Evolutionary conservation across 768 basidiomycete genomes (phyloP), one percentile per base, ranked within the genome.

Genomic region (Clitopilus passeckerianus): DNA sequence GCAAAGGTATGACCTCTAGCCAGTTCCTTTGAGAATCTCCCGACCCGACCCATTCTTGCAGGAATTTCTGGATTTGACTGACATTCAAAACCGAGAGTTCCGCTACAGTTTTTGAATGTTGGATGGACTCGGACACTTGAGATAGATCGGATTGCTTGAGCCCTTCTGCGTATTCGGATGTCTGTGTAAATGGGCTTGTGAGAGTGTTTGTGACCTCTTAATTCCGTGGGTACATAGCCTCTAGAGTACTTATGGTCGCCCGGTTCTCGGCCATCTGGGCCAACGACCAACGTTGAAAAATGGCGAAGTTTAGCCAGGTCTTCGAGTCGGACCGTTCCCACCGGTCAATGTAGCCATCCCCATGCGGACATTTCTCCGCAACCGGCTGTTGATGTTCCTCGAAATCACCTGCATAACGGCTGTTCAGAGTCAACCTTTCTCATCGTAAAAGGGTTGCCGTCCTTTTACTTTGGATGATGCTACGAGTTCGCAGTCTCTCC

Each of bases 1-100:
- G 83, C 85, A 61, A 87, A 89, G 82, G 90, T 87, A 50, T 5
- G n/a, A 5, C 37, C 3, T 41, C 5, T 62, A 12, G 10, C 37
- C 37, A 41, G 3, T 41, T 41, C 3, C 37, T 41, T 41, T 2
- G 37, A 3, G 2, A 5, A 41, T 41, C 37, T 2, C 37, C 10
- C 5, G 10, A 14, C 10, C 5, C 12, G 33, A 53, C 34, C 34
- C 24, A 5, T 16, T 6, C 15, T 54, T 57, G 37, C 56, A 90
- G 86, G 87, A 83, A 77, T 87, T 83, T 67, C 68, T 89, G 72
- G 89, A 91, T 66, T 71, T 90, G 64, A 91, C 89, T 0, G 89
- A 91, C 66, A 75, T 71, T 30, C 85, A 90, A 68, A 90, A 90
- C 64, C 77, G 82, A 9, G 86, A 89, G 57, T 90, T 87, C 71